These are phyloP conservation scores for Fomitopsis betulina DNA, from an alignment of 1,284 basidiomycete species.

Conservation along the genomic window DNA sequence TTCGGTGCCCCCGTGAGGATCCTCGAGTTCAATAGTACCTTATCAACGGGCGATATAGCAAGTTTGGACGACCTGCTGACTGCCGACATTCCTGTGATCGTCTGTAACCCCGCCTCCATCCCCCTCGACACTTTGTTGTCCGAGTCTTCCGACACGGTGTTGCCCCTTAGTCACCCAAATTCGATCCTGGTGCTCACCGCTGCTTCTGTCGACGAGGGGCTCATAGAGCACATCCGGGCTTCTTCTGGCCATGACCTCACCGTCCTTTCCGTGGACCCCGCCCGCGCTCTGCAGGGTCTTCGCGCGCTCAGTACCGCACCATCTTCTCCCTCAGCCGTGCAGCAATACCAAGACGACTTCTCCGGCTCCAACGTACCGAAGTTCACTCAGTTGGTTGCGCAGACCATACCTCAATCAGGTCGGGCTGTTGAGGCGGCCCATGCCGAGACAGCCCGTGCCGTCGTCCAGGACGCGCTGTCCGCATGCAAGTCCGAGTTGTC, in stretches of 20 bases:
- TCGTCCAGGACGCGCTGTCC: slow-evolving; percentile 31
- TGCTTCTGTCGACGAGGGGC: slow-evolving; percentile 12
- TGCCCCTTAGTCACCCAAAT: slow-evolving; percentile 44
- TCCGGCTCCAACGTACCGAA: slow-evolving; percentile 50
- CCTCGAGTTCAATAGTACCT: slow-evolving; percentile 35
- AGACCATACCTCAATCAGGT: slow-evolving; percentile 23
- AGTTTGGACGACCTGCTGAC: slow-evolving; percentile 30
- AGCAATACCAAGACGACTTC: slow-evolving; percentile 61
- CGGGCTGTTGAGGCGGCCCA: slow-evolving; percentile 20
- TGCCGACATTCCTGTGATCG: slow-evolving; percentile 55
- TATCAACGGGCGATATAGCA: slow-evolving; percentile 14
- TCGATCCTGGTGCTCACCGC: slow-evolving; percentile 46
- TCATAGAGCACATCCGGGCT: slow-evolving; percentile 12
- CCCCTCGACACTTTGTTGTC: slow-evolving; percentile 35
- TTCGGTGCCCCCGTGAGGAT: slow-evolving; percentile 46
- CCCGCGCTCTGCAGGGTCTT: slow-evolving; percentile 50
- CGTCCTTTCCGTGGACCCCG: slow-evolving; percentile 48
- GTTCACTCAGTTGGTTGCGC: slow-evolving; percentile 39
- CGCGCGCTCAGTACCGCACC: slow-evolving; percentile 40
- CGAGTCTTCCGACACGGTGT: slow-evolving; percentile 18
- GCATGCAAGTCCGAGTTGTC: slow-evolving; percentile 28
- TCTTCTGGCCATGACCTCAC: slow-evolving; percentile 10
- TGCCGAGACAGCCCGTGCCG: slow-evolving; percentile 27
- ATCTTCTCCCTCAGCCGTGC: slow-evolving; percentile 44
- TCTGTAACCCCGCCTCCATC: slow-evolving; percentile 53